Percentiles rank a stretch among this genome's conserved stretches.
Conservation (phyloP, 352 stramenopile species). For the Pythium monospermum region DNA sequence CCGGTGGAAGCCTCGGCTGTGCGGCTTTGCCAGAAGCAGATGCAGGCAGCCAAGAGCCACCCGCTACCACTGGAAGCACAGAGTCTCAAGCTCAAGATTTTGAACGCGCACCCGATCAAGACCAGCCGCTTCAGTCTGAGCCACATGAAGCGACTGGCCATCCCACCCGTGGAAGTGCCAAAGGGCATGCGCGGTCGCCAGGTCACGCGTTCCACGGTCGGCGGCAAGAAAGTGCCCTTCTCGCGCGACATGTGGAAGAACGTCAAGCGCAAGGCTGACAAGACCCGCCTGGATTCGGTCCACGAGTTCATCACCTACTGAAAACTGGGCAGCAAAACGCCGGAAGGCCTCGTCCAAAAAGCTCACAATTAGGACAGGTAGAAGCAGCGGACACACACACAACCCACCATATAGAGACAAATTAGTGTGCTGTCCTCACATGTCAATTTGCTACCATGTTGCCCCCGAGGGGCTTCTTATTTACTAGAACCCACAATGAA, state of each 20-base stretch:
- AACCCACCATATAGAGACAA: too few relatives aligned
- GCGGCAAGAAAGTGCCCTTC: conserved; percentile 56
- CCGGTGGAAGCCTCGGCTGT: conserved; percentile 27
- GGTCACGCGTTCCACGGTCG: conserved; percentile 38
- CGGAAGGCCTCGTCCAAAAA: too few relatives aligned
- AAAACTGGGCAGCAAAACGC: too few relatives aligned
- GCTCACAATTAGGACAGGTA: too few relatives aligned
- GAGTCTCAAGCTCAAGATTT: conserved; percentile 55
- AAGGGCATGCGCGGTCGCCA: conserved; percentile 38
- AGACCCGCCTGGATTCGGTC: conserved; percentile 26
- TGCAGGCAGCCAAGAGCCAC: conserved; percentile 21
- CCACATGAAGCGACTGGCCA: conserved; percentile 52
- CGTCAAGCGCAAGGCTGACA: conserved; percentile 34
- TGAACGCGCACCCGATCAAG: conserved; percentile 35
- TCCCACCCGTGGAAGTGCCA: conserved; percentile 53
- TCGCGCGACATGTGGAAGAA: conserved; percentile 68
- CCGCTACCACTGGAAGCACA: conserved; percentile 40
- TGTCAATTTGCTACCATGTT: too few relatives aligned
- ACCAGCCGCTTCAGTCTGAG: conserved; percentile 51
- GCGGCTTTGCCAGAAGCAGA: conserved; percentile 33
- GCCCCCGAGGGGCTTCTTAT: too few relatives aligned
- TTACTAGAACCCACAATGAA: too few relatives aligned
- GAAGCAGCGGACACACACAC: too few relatives aligned
- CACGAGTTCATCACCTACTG: conserved; percentile 24
- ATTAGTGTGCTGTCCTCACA: too few relatives aligned